Evolutionary conservation across 2,329 filamentous ascomycete species (phyloP), one percentile per base, ranked within the genome.

Genomic region (Drechslerella coelobrocha): DNA sequence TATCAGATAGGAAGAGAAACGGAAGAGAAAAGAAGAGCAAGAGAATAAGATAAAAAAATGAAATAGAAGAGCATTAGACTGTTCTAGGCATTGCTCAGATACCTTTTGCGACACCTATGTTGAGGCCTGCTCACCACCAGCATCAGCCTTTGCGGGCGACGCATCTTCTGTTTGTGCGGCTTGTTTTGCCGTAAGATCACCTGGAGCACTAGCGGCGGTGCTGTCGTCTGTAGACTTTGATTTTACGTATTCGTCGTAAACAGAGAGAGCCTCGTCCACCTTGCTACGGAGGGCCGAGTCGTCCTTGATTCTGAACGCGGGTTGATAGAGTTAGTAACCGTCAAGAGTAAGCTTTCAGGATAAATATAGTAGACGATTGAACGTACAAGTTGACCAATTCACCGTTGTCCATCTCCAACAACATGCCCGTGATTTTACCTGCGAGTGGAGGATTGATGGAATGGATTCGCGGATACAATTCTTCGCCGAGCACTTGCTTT

Each of bases 361-460:
- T 9, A 21, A 24, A 8, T 1, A 10, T n/a, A 17, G 26, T 43
- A 43, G 29, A 9, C 10, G 54, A 6, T 2, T 5, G 24, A 74
- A 90, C 92, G 90, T 89, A 96, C 91, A 99, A 86, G 82, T 90
- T 91, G 78, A 99, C 85, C 77, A 99, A 84, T 84, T 99, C 94
- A 65, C 84, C 80, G 82, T 97, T 97, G 78, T 97, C 94, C 94
- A 99, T 99, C 86, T 99, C 94, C 77, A 99, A 83, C 77, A 99
- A 89, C 94, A 99, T 99, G 82, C 94, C 94, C 73, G 94, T 99
- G 81, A 99, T 97, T 88, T 99, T 99, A 79, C 94, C 94, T 73
- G 94, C 94, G 78, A 99, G 85, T 77, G 97, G 92, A 71, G 92
- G 90, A 84, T 99, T 94, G 81, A 96, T 88, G 75, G 86, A 87